Evolutionary conservation across 768 basidiomycete species (phyloP).

Genomic region (Cyathus striatus): DNA sequence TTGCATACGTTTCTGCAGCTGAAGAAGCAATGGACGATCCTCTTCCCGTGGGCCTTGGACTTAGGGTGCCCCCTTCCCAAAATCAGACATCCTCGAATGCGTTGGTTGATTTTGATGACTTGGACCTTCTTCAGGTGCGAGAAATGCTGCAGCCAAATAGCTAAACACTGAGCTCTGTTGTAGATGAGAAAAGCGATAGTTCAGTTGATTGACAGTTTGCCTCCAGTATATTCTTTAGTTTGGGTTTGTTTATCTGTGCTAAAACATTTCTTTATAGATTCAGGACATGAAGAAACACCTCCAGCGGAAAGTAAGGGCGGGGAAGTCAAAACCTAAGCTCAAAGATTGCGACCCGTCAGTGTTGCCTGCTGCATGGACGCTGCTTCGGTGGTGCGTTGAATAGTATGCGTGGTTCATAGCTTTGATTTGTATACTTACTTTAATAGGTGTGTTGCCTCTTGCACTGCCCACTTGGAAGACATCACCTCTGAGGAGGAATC

Average conservation of each 20-base stretch:
- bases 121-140: slow-evolving; percentile 31
- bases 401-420: neutral
- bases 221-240: slow-evolving; percentile 31
- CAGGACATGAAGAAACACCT: slow-evolving; percentile 58
- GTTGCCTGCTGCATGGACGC: slow-evolving; percentile 57
- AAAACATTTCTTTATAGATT: slow-evolving; percentile 27
- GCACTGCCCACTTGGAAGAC: slow-evolving; percentile 67
- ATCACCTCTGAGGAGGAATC: slow-evolving; percentile 48
- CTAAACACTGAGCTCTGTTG: neutral
- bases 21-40: slow-evolving; percentile 53
- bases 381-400: slow-evolving; percentile 61
- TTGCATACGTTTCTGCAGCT: slow-evolving; percentile 51
- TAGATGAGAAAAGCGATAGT: slow-evolving; percentile 45
- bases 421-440: neutral
- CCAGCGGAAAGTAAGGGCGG: slow-evolving; percentile 40
- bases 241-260: neutral
- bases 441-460: slow-evolving; percentile 63
- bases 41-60: slow-evolving; percentile 53
- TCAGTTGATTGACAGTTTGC: slow-evolving; percentile 38
- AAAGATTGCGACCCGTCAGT: slow-evolving; percentile 44
- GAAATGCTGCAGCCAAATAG: neutral
- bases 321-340: slow-evolving; percentile 49
- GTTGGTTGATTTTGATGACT: slow-evolving; percentile 48
- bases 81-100: slow-evolving; percentile 23
- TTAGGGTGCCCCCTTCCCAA: slow-evolving; percentile 45